Evolutionary conservation across 176 grass and related monocot genomes (phyloP).

Genomic region (Luzula sylvatica): DNA sequence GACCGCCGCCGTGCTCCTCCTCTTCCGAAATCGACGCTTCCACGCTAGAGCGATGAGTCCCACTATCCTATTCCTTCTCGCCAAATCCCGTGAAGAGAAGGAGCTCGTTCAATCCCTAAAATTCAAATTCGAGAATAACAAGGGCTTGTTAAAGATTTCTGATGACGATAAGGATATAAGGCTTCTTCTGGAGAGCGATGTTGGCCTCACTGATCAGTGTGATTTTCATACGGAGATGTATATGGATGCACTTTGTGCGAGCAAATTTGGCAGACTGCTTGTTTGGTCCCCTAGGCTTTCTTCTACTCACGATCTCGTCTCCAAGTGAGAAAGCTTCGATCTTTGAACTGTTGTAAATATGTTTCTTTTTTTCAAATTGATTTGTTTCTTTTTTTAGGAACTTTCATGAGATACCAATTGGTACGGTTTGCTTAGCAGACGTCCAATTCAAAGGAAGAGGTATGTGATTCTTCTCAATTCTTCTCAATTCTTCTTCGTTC

Average conservation of each 20-base stretch:
- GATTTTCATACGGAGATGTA: slow-evolving; percentile 37
- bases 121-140: slow-evolving; percentile 8
- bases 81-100: slow-evolving; percentile 45
- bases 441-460: slow-evolving; percentile 91
- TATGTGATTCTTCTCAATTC: slow-evolving; percentile 16
- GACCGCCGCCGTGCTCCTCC: slow-evolving; percentile 22
- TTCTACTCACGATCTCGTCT: slow-evolving; percentile 71
- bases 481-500: too few relatives aligned
- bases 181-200: slow-evolving; percentile 26
- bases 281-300: slow-evolving; percentile 77
- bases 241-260: slow-evolving; percentile 46
- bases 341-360: not conserved
- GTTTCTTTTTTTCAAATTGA: not conserved
- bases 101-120: slow-evolving; percentile 28
- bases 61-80: slow-evolving; percentile 38
- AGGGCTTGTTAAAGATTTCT: slow-evolving; percentile 2
- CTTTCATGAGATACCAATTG: slow-evolving; percentile 61
- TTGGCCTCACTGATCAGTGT: not conserved
- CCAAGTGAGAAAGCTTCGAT: slow-evolving; percentile 34
- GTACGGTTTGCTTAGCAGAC: slow-evolving; percentile 62
- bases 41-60: not conserved
- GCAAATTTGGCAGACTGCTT: slow-evolving; percentile 54
- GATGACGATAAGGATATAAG: slow-evolving; percentile 6
- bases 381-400: slow-evolving; percentile 36
- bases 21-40: slow-evolving; percentile 11